phyloP scores from a whole-genome alignment of 768 basidiomycete genomes.

The Paxillus involutus region DNA sequence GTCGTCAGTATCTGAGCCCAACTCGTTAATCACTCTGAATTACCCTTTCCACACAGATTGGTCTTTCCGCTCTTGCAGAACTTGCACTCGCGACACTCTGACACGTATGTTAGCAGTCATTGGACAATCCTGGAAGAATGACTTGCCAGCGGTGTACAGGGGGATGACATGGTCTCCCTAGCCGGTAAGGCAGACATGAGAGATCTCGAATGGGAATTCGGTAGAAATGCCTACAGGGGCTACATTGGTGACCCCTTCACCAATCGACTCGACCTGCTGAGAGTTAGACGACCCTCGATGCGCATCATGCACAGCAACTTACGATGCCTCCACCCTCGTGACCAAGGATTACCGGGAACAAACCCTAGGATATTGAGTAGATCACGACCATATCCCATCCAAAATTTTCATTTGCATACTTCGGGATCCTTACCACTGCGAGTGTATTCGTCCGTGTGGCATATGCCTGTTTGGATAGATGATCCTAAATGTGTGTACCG shows the following conservation, averaged over 20 bases:
- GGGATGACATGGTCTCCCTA: constrained; percentile 97
- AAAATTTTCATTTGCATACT: constrained; percentile 40
- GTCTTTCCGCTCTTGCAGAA: constrained; percentile 99
- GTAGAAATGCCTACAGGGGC: constrained; percentile 41
- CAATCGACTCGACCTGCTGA: constrained; percentile 89
- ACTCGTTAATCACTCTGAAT: background rate
- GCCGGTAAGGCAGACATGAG: background rate
- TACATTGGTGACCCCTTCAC: constrained; percentile 88
- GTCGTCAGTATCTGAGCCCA: background rate
- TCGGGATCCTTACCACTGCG: constrained; percentile 95
- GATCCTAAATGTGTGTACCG: constrained; percentile 4
- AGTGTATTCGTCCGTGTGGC: constrained; percentile 98
- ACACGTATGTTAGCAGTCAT: constrained; percentile 5
- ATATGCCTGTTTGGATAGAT: constrained; percentile 60
- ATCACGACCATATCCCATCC: background rate
- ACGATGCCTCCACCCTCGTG: constrained; percentile 94
- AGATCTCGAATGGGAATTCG: background rate
- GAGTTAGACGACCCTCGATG: constrained; percentile 1
- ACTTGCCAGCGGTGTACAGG: constrained; percentile 87
- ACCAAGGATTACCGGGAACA: constrained; percentile 91
- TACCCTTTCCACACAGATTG: constrained; percentile 95
- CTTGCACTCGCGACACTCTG: constrained; percentile 95
- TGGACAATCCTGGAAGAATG: background rate
- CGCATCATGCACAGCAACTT: constrained; percentile 28
- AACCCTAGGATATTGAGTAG: constrained; percentile 48